Evolutionary conservation across 805 yeast species (phyloP).

Genomic region (Wickerhamomyces pijperi): DNA sequence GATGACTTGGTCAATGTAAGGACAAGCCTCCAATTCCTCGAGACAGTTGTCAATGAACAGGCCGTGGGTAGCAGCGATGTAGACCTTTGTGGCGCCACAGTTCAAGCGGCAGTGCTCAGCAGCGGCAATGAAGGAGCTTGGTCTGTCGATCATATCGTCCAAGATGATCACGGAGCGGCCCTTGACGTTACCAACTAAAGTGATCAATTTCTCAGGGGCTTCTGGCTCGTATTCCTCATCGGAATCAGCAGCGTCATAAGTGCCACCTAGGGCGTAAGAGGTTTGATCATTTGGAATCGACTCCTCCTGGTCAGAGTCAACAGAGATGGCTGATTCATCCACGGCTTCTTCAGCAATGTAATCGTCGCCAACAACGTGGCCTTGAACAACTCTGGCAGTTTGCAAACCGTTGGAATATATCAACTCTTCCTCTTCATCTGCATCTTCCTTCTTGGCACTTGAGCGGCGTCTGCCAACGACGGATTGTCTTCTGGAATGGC

Average conservation of each 20-base stretch:
- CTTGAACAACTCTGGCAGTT: constrained; percentile 92
- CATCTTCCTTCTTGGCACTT: constrained; percentile 32
- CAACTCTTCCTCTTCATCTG: constrained; percentile 53
- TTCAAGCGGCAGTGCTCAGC: constrained; percentile 94
- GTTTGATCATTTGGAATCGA: constrained; percentile 17
- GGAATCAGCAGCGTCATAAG: constrained; percentile 74
- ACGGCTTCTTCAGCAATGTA: constrained; percentile 29
- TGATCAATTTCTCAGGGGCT: constrained; percentile 69
- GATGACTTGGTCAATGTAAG: constrained; percentile 81
- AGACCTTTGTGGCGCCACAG: constrained; percentile 91
- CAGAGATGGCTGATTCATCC: constrained; percentile 20
- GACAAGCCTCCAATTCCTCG: constrained; percentile 64
- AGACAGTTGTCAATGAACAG: constrained; percentile 81
- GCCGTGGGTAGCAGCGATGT: constrained; percentile 93
- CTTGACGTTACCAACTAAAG: constrained; percentile 92
- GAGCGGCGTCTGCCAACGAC: constrained; percentile 32
- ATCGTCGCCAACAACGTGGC: constrained; percentile 92
- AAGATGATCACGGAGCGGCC: constrained; percentile 85
- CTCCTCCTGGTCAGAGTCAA: constrained; percentile 9
- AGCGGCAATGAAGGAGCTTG: constrained; percentile 88
- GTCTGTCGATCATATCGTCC: constrained; percentile 97
- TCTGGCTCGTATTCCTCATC: constrained; percentile 51
- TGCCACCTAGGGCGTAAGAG: constrained; percentile 65
- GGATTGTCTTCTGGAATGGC: constrained; percentile 33
- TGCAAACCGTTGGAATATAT: constrained; percentile 73